These are phyloP conservation scores for Pleurotus platypus DNA, from an alignment of 768 basidiomycete species.

Conservation along the genomic window DNA sequence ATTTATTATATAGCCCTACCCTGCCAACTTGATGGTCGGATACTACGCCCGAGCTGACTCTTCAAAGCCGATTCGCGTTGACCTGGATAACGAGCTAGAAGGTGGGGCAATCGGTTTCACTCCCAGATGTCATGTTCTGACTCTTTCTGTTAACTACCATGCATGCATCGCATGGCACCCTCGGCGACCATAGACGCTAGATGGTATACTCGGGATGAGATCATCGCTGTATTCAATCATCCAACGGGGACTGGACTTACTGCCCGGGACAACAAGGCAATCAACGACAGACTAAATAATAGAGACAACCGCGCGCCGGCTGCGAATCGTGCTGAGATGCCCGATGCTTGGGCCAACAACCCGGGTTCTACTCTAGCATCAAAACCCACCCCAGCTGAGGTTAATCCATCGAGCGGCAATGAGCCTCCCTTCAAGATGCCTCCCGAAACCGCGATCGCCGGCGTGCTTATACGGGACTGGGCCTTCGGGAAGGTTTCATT, in stretches of 20 bases:
- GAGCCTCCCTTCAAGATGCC: slow-evolving; percentile 72
- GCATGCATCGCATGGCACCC: background rate
- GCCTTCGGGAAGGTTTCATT: slow-evolving; percentile 53
- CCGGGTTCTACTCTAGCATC: slow-evolving; percentile 14
- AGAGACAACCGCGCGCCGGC: slow-evolving; percentile 16
- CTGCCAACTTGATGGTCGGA: slow-evolving; percentile 87
- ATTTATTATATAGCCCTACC: slow-evolving; percentile 65
- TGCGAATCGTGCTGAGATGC: background rate
- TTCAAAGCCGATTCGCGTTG: slow-evolving; percentile 68
- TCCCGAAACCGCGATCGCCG: slow-evolving; percentile 73
- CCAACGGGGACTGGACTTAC: slow-evolving; percentile 44
- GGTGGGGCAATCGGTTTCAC: slow-evolving; percentile 40
- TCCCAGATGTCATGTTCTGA: background rate
- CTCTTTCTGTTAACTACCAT: background rate
- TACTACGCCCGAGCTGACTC: slow-evolving; percentile 80
- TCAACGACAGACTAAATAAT: slow-evolving; percentile 39
- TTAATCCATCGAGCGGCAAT: slow-evolving; percentile 17
- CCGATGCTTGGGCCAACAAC: background rate
- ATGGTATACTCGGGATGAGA: slow-evolving; percentile 81
- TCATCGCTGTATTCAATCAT: slow-evolving; percentile 61
- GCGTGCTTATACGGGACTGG: slow-evolving; percentile 85
- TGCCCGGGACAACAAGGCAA: slow-evolving; percentile 46
- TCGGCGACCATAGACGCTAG: slow-evolving; percentile 63
- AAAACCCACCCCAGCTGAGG: slow-evolving; percentile 14
- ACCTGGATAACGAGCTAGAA: slow-evolving; percentile 94